Percentiles rank a stretch among this genome's conserved stretches.
These are phyloP conservation scores for Moniliella sp. DNA, from an alignment of 1,284 basidiomycete genomes.

Conservation along the genomic window DNA sequence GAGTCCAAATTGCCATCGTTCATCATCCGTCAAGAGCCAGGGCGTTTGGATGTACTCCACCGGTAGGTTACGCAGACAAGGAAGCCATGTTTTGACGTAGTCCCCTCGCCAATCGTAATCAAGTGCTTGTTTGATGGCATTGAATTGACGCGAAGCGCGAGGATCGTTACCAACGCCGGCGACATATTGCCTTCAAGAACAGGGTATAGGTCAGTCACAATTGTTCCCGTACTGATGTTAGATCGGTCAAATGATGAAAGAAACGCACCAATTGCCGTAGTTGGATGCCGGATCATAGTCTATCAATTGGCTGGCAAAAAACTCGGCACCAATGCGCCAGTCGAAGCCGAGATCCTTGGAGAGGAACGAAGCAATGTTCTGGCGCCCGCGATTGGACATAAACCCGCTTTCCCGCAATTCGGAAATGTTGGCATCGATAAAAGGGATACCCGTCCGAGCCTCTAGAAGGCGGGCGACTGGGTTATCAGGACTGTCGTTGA, in stretches of 20 bases:
- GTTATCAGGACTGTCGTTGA: conserved; percentile 12
- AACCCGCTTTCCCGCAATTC: conserved; percentile 34
- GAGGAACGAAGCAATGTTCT: conserved; percentile 19
- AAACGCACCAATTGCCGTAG: conserved; percentile 18
- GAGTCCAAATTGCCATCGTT: no score
- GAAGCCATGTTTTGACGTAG: conserved; percentile 13
- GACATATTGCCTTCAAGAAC: conserved; percentile 14
- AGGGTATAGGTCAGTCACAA: no score
- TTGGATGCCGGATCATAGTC: conserved; percentile 19
- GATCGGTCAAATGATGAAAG: no score
- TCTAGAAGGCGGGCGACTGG: conserved; percentile 14
- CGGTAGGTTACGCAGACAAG: conserved; percentile 6
- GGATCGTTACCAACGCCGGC: conserved; percentile 26
- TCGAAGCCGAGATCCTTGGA: conserved; percentile 22
- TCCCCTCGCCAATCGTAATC: conserved; percentile 10
- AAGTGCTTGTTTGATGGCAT: conserved; percentile 22
- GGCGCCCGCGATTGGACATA: conserved; percentile 38
- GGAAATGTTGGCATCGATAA: conserved; percentile 23
- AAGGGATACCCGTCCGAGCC: conserved; percentile 13
- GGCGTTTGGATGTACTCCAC: no score
- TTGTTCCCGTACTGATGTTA: no score
- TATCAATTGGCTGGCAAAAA: conserved; percentile 14
- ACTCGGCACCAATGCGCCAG: conserved; percentile 18
- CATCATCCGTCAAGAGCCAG: no score
- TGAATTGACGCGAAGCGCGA: conserved; percentile 17